Base-by-base conservation (phyloP, 2,329 filamentous ascomycete species). In the Anisogramma anomala region DNA sequence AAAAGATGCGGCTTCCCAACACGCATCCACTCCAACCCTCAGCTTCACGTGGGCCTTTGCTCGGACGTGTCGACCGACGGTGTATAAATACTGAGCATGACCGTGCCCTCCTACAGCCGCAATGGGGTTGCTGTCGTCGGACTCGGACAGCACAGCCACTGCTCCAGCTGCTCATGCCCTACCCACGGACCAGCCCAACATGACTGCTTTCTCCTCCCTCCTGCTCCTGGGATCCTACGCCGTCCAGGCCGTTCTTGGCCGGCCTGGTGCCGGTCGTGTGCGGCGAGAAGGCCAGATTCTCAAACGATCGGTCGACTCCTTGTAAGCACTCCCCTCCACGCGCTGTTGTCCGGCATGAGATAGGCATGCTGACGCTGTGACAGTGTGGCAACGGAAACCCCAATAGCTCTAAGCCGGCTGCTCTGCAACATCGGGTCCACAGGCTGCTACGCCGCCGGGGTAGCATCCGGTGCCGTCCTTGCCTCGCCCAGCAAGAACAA, bases 361-460 rank as follows among this genome's bases (percentile, higher is more conserved):
- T n/a, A n/a, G n/a, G n/a, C n/a, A n/a, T 17, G 28, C 28, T 31
- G n/a, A 31, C 28, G 17, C 28, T 6, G 9, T n/a, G 17, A 7
- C 28, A 31, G 28, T 31, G 63, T 79, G 48, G 55, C 64, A 22
- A 64, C 61, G 0, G 67, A 79, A 55, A 66, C 61, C 13, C 64
- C 69, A 6, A 63, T 74, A 49, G 70, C 75, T 3, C 52, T 74
- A 20, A 54, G 60, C 8, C 62, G 69, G 43, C 59, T 79, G 19
- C 55, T 77, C 27, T 74, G 70, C 59, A 79, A 79, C 52, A 77
- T 79, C 48, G 75, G 76, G 3, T 56, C 71, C 8, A 57, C 56
- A 41, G 75, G 75, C 19, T 70, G 69, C 49, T 58, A 69, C 48
- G 64, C 65, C 13, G 45, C 55, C 8, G 69, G 68, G 2, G 72